Base-by-base conservation (phyloP, 2,329 filamentous ascomycete species). In the Fusarium pininemorale region DNA sequence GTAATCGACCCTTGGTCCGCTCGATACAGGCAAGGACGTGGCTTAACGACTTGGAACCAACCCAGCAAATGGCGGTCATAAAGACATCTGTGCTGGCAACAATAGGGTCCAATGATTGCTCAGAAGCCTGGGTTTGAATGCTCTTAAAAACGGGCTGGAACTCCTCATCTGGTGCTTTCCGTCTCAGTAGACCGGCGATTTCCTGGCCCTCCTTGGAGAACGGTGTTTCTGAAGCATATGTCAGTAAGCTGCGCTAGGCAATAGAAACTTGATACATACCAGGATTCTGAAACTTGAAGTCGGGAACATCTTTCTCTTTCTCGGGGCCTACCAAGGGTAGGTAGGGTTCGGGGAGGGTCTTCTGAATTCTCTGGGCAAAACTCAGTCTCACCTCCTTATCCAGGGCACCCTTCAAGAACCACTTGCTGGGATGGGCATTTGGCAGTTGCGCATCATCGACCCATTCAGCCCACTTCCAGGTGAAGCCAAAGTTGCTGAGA, bases 381-480 rank as follows among this genome's bases (percentile, higher is more conserved):
- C 95, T 98, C 56, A 99, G 87, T 10, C 96, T 92, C 74, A 99
- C 97, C 84, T 99, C 96, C 85, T 98, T 98, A 80, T 99, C 96
- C 66, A 99, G 85, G 7, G 94, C 93, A 26, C 95, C 96, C 60
- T 92, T 87, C 74, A 99, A 96, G 83, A 99, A 98, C 38, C 96
- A 94, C 84, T 98, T 98, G 84, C 92, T 93, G 3, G 96, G 95
- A 80, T 98, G 91, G 39, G 96, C 85, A 69, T 92, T 87, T 0
- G 94, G 89, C 32, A 97, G 88, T 48, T 90, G 88, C 22, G 98
- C 91, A 80, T 98, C 95, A 22, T 95, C 94, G 54, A 93, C 89
- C 96, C 96, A 99, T 84, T 99, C 96, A 22, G 93, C 92, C 96
- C 96, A 99, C 84, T 98, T 98, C 96, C 96, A 99, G 15, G 96